Percentiles rank a stretch among this genome's conserved stretches.
These are phyloP conservation scores for Ophiostoma triangulosporum DNA, from an alignment of 2,329 filamentous ascomycete genomes.

Conservation along the genomic window DNA sequence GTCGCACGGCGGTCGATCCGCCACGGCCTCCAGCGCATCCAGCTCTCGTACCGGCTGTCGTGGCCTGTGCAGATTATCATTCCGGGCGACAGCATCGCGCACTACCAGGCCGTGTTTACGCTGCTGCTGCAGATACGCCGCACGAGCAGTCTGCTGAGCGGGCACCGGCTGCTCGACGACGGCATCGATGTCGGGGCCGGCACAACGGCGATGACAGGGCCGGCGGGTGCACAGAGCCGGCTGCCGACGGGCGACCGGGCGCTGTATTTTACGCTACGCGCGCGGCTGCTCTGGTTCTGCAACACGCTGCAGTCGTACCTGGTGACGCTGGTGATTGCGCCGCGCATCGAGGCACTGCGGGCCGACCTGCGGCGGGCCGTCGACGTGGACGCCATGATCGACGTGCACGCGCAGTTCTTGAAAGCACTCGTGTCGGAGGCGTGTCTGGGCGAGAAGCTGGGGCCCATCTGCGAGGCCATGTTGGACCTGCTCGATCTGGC, in stretches of 20 bases:
- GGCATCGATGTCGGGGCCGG: background rate
- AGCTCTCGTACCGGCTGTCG: constrained; percentile 52
- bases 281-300: constrained; percentile 64
- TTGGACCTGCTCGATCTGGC: constrained; percentile 66
- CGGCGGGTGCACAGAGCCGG: background rate
- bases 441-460: constrained; percentile 53
- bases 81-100: constrained; percentile 44
- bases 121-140: constrained; percentile 67
- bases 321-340: constrained; percentile 55
- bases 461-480: constrained; percentile 57
- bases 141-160: constrained; percentile 52
- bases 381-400: constrained; percentile 73
- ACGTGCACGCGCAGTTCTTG: constrained; percentile 51
- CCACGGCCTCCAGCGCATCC: constrained; percentile 47
- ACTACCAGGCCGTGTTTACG: constrained; percentile 61
- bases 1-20: constrained; percentile 44
- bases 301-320: constrained; percentile 64
- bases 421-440: constrained; percentile 51
- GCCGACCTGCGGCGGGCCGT: constrained; percentile 43
- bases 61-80: constrained; percentile 62
- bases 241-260: constrained; percentile 25
- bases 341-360: constrained; percentile 43
- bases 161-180: constrained; percentile 31
- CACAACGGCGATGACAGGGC: constrained; percentile 18
- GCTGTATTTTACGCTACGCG: constrained; percentile 47